phyloP scores from a whole-genome alignment of 2,329 filamentous ascomycete species.

The Neonectria neomacrospora region DNA sequence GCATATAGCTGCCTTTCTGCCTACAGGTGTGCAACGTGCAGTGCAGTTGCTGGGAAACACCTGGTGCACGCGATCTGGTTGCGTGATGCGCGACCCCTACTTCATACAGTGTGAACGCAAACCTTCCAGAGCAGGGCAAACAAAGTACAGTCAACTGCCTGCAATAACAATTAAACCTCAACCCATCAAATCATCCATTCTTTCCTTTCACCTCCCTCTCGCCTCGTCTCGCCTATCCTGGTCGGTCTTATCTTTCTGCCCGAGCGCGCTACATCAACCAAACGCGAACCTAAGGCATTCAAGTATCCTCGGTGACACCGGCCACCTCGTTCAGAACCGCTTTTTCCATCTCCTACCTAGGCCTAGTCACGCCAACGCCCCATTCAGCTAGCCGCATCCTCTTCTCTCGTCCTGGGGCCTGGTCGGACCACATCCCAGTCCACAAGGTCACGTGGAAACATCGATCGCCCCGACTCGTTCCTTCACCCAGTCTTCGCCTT shows the following conservation, averaged over 20 bases:
- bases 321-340: constrained; percentile 34
- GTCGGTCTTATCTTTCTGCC: constrained; percentile 11
- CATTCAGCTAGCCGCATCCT: constrained; percentile 20
- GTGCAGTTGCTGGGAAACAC: constrained; percentile 2
- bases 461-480: constrained; percentile 38
- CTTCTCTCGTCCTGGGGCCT: constrained; percentile 23
- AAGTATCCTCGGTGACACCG: constrained; percentile 11
- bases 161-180: not conserved
- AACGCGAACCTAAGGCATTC: constrained; percentile 19
- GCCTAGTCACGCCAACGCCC: constrained; percentile 39
- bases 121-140: not conserved
- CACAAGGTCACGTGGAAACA: constrained; percentile 42
- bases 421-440: constrained; percentile 31
- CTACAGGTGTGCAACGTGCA: constrained; percentile 1
- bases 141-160: not conserved
- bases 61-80: constrained; percentile 23
- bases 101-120: constrained; percentile 10
- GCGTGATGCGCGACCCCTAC: constrained; percentile 32
- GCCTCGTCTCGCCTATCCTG: not conserved
- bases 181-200: constrained; percentile 8
- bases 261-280: constrained; percentile 11
- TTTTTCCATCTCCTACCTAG: constrained; percentile 29
- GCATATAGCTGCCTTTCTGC: constrained; percentile 1
- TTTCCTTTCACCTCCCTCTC: not conserved
- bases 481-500: constrained; percentile 45